Percentiles rank a stretch among this genome's conserved stretches.
These are phyloP conservation scores for Trichoderma gracile DNA, from an alignment of 2,329 filamentous ascomycete species.

Conservation along the genomic window DNA sequence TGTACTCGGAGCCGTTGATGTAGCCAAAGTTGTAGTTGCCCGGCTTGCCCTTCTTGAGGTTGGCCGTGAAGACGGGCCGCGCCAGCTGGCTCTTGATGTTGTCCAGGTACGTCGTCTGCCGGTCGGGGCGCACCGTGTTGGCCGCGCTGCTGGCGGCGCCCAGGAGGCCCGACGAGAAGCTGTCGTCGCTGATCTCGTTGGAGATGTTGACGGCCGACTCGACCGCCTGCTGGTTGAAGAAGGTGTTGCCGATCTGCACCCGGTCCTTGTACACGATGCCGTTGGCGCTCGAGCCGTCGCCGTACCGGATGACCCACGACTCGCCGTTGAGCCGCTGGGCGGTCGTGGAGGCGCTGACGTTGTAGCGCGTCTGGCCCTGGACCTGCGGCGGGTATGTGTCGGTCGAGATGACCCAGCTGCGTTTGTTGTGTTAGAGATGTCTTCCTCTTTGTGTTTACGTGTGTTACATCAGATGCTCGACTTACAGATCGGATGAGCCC, in stretches of 20 bases:
- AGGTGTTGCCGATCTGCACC: slow-evolving; percentile 61
- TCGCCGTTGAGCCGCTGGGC: slow-evolving; percentile 44
- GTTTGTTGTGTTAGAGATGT: slow-evolving; percentile 31
- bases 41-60: slow-evolving; percentile 36
- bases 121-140: slow-evolving; percentile 39
- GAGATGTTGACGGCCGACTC: slow-evolving; percentile 64
- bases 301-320: slow-evolving; percentile 64
- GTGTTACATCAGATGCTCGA: neutral
- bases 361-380: slow-evolving; percentile 59
- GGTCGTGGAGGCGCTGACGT: slow-evolving; percentile 46
- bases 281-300: slow-evolving; percentile 62
- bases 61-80: slow-evolving; percentile 42
- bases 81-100: slow-evolving; percentile 37
- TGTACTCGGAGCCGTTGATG: slow-evolving; percentile 59
- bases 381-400: slow-evolving; percentile 51
- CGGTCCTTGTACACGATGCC: slow-evolving; percentile 67
- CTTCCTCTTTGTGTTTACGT: neutral
- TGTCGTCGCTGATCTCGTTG: slow-evolving; percentile 39
- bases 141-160: slow-evolving; percentile 38
- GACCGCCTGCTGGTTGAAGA: slow-evolving; percentile 62
- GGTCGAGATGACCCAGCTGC: slow-evolving; percentile 69
- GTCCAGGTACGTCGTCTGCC: slow-evolving; percentile 41
- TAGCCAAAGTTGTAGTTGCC: slow-evolving; percentile 47
- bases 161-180: slow-evolving; percentile 41
- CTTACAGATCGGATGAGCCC: slow-evolving; percentile 51